A percentile compares a stretch with the other conserved stretches of the same genome.
Evolutionary conservation across 2,329 filamentous ascomycete genomes (phyloP).

Genomic region (Pyrenophora seminiperda): DNA sequence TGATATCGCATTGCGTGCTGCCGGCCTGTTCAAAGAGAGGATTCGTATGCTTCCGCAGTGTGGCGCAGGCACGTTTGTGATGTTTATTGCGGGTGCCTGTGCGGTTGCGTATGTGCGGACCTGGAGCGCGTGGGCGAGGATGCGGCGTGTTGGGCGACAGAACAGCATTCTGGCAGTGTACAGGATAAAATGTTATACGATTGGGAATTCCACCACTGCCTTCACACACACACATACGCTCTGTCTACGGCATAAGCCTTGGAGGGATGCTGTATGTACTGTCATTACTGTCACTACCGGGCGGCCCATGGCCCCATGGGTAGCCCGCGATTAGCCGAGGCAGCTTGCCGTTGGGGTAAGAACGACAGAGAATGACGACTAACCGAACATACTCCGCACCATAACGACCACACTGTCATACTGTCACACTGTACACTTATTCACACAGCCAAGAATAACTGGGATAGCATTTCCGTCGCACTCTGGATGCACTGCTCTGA

Average conservation of each 20-base stretch:
- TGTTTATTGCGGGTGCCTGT: constrained; percentile 64
- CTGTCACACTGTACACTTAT: background rate
- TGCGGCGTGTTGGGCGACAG: constrained; percentile 25
- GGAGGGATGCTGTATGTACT: too few relatives aligned
- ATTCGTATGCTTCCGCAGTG: constrained; percentile 84
- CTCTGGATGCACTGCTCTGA: constrained; percentile 20
- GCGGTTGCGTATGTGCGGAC: constrained; percentile 50
- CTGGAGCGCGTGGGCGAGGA: constrained; percentile 32
- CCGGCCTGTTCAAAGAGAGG: constrained; percentile 82
- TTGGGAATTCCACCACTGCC: too few relatives aligned
- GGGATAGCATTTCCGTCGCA: background rate
- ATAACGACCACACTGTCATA: background rate
- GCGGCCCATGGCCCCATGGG: constrained; percentile 6
- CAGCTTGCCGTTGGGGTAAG: background rate
- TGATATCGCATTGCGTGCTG: constrained; percentile 90
- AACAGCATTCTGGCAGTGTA: constrained; percentile 30
- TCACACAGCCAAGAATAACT: background rate
- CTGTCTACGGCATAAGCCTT: too few relatives aligned
- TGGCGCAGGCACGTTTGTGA: constrained; percentile 76
- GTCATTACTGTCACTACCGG: constrained; percentile 1
- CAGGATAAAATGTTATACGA: background rate
- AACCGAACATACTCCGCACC: too few relatives aligned
- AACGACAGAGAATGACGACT: background rate
- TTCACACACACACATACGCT: too few relatives aligned
- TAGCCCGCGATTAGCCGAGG: constrained; percentile 27